Evolutionary conservation across 2,329 filamentous ascomycete species (phyloP), one percentile per base, ranked within the genome.

Genomic region (Colletotrichum acutatum): DNA sequence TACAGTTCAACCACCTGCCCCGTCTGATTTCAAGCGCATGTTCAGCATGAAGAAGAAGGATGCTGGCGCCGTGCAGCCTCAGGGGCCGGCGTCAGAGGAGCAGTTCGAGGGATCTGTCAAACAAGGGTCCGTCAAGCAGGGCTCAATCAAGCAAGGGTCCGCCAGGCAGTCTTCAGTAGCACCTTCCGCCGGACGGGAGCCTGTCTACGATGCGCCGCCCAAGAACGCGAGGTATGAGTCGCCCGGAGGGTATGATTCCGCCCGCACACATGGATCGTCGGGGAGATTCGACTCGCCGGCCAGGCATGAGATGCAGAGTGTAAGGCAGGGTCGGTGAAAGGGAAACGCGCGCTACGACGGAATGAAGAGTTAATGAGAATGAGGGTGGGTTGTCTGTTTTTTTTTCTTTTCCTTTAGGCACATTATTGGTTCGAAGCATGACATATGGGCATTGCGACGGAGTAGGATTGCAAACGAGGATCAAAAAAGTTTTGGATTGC

Each of bases 21-120:
- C 81, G 11, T 81, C 78, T 30, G 82, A 83, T 0, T 82, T 88
- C 67, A 86, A 85, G 80, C 82, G 84, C 71, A 77, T 87, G 49
- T 75, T 88, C 26, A 88, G 86, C 76, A 79, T 87, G 72, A 81
- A 81, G 77, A 84, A 84, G 76, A 68, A 73, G 54, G 56, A 58
- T 5, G 37, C 28, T 1, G 61, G 61, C 14, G 28, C 28, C 24
- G 57, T 42, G 60, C 68, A 64, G 24, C 26, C 71, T 14, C 65
- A 71, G n/a, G 62, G 30, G 4, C 49, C 37, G 24, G 63, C 59
- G 37, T 58, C n/a, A 7, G 70, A 74, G n/a, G 72, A 70, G 46
- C 62, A 68, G 24, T 61, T 61, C 1, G 68, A 71, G 37, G 54
- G 22, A 1, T 49, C 67, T 16, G 14, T 52, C 19, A 49, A 22